phyloP scores from a whole-genome alignment of 257 asterid genomes.

The Echites panduratus region DNA sequence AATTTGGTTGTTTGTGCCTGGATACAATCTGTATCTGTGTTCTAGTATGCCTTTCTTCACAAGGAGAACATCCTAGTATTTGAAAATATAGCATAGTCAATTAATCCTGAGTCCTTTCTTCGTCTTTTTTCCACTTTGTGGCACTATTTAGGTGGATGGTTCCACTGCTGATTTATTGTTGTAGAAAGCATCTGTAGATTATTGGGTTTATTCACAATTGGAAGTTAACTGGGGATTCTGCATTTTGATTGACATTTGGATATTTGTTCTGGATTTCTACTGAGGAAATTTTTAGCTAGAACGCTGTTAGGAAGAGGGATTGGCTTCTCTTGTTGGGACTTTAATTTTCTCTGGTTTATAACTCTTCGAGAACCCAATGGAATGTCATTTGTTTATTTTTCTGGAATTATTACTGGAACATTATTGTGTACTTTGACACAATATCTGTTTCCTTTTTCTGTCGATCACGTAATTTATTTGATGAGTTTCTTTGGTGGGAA shows the following conservation, averaged over 20 bases:
- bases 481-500: too few relatives aligned
- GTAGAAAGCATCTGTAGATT: neutral
- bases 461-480: too few relatives aligned
- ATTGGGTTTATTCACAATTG: neutral
- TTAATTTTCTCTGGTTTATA: neutral
- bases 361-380: neutral
- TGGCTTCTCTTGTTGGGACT: neutral
- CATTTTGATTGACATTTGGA: neutral
- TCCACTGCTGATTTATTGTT: neutral
- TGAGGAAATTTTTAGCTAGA: neutral
- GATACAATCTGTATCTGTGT: neutral
- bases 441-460: neutral
- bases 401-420: neutral
- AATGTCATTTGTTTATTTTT: neutral
- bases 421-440: neutral
- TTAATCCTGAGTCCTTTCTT: neutral
- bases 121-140: neutral
- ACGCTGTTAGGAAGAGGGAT: neutral
- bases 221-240: neutral
- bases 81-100: neutral
- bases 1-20: neutral
- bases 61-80: neutral
- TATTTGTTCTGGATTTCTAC: neutral
- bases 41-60: neutral
- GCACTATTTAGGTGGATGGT: neutral